Percentiles rank a stretch among this genome's conserved stretches.
These are phyloP conservation scores for Solanum hybrid DNA, from an alignment of 305 asterid genomes.

Conservation along the genomic window DNA sequence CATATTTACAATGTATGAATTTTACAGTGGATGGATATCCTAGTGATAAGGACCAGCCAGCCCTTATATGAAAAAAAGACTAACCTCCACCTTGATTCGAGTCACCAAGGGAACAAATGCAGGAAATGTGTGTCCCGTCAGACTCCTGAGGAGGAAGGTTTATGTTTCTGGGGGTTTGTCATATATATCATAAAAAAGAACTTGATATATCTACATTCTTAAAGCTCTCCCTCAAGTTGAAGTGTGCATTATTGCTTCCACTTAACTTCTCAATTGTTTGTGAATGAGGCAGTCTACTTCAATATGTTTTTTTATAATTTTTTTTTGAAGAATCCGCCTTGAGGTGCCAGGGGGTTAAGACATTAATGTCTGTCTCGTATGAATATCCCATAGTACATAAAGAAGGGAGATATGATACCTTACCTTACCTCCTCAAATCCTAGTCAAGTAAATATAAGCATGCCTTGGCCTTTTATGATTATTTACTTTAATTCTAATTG, in stretches of 20 bases:
- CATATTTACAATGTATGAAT: background rate
- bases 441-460: background rate
- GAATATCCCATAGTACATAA: background rate
- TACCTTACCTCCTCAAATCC: background rate
- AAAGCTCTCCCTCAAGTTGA: background rate
- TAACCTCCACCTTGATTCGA: background rate
- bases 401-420: background rate
- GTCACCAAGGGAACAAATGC: background rate
- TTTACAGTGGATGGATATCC: background rate
- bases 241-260: background rate
- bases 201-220: background rate
- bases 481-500: background rate
- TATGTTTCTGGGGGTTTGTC: background rate
- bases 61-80: background rate
- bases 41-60: background rate
- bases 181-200: background rate
- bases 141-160: background rate
- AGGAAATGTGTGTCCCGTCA: background rate
- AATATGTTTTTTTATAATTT: background rate
- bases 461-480: background rate
- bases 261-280: background rate
- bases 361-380: background rate
- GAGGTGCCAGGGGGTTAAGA: background rate
- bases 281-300: background rate
- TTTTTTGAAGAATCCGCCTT: background rate